Percentiles rank a stretch among this genome's conserved stretches.
phyloP scores from a whole-genome alignment of 2,329 filamentous ascomycete genomes.

The Dactylella cylindrospora region DNA sequence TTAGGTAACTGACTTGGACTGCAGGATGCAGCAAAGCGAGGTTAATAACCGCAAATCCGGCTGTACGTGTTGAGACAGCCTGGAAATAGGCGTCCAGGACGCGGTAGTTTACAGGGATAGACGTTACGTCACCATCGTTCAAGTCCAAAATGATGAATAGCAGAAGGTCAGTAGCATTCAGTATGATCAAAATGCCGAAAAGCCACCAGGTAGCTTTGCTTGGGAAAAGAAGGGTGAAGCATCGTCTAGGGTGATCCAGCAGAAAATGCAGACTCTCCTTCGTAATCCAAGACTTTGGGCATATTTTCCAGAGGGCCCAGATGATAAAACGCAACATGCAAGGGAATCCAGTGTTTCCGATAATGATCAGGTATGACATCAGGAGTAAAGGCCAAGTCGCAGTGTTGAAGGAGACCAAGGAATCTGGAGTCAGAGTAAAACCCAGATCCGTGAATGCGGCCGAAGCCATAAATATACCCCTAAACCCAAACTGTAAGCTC shows the following conservation, averaged over 20 bases:
- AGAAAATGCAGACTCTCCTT: conserved; percentile 92
- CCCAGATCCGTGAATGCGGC: conserved; percentile 95
- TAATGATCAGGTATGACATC: conserved; percentile 82
- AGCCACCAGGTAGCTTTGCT: conserved; percentile 93
- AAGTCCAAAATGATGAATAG: conserved; percentile 92
- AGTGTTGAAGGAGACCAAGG: conserved; percentile 83
- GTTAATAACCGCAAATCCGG: conserved; percentile 82
- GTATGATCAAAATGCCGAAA: conserved; percentile 75
- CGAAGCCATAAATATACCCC: conserved; percentile 79
- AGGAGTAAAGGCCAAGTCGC: conserved; percentile 75
- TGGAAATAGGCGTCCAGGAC: conserved; percentile 88
- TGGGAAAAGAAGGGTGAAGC: conserved; percentile 92
- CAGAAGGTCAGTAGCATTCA: conserved; percentile 83
- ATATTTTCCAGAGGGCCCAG: conserved; percentile 71
- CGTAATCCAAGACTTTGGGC: conserved; percentile 58
- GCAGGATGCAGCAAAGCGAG: conserved; percentile 78
- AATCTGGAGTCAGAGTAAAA: conserved; percentile 86
- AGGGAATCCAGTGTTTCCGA: conserved; percentile 93
- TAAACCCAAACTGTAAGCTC: conserved; percentile 35
- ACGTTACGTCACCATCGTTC: conserved; percentile 67
- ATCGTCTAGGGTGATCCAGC: conserved; percentile 89
- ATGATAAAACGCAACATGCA: conserved; percentile 93
- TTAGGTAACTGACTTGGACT: conserved; percentile 87
- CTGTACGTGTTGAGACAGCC: conserved; percentile 83
- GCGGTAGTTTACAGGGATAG: conserved; percentile 70